Evolutionary conservation across 805 yeast genomes (phyloP), one percentile per base, ranked within the genome.

Genomic region (Candida succiphila): DNA sequence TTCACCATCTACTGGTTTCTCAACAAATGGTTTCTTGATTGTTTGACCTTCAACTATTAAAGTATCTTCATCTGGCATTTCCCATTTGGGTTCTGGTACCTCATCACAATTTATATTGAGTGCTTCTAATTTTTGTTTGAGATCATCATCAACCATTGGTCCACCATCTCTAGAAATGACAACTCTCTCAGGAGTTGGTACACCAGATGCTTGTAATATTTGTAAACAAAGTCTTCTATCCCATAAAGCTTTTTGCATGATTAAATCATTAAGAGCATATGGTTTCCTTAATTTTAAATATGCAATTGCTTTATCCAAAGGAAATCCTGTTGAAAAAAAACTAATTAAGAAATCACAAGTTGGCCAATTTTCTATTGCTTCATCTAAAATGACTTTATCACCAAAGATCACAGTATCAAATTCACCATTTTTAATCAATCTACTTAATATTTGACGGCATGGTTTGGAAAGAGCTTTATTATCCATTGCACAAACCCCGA

Each of bases 401-500:
- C 97, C 97, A 63, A 92, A 92, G 35, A 92, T 87, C 15, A 92
- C 83, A 0, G 97, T 86, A 51, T 92, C 97, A 54, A 92, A 92
- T 60, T 92, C 97, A 20, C 96, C 96, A 45, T 83, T 78, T 44
- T 83, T 94, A 37, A 89, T 83, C 51, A 92, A 63, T 34, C 95
- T 66, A 54, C 84, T 87, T 47, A 92, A 65, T 42, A 92, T 92
- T 40, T 83, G 84, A 38, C 97, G 67, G 52, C 96, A 89, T 2
- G 99, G 98, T 61, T 92, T 92, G 29, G 94, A 81, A 50, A 94
- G 69, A 2, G 88, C 98, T 57, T 92, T 92, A 38, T 88, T 79
- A 57, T 92, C 99, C 96, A 92, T 88, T 9, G 99, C 99, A 61
- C 99, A 92, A 2, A 92, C 95, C 34, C 99, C 99, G 45, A 92